Conservation (phyloP, 2,329 filamentous ascomycete genomes). For the Exophiala lecanii-corni region DNA sequence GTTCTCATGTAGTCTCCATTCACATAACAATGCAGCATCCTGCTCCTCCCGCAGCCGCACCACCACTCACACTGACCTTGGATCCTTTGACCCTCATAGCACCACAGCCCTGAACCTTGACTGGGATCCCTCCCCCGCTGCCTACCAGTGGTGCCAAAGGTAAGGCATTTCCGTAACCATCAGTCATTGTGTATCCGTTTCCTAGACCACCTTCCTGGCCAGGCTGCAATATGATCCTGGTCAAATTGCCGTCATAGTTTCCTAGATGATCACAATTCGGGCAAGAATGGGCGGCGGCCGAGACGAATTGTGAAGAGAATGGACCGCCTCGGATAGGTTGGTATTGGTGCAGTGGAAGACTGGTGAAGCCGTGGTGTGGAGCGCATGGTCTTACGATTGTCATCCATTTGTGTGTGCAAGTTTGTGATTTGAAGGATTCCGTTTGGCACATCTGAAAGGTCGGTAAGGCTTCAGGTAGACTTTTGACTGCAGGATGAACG, state of each 20-base stretch:
- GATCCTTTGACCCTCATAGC: background rate
- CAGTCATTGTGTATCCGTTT: conserved; percentile 21
- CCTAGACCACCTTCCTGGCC: conserved; percentile 11
- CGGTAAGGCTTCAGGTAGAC: no score
- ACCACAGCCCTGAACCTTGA: background rate
- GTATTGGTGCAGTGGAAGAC: conserved; percentile 14
- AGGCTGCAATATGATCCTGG: conserved; percentile 26
- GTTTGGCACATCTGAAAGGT: conserved; percentile 51
- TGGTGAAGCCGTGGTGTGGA: conserved; percentile 27
- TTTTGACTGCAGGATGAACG: conserved; percentile 3
- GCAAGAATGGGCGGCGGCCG: conserved; percentile 28
- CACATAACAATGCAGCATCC: conserved; percentile 15
- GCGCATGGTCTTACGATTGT: conserved; percentile 43
- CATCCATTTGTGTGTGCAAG: conserved; percentile 48
- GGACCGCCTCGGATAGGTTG: conserved; percentile 19
- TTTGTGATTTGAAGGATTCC: conserved; percentile 41
- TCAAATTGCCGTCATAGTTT: conserved; percentile 31
- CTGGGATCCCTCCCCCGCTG: no score
- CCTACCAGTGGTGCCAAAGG: no score
- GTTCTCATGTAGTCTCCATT: background rate
- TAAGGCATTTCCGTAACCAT: conserved; percentile 14
- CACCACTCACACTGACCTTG: conserved; percentile 1
- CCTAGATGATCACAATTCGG: conserved; percentile 31
- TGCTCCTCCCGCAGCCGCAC: no score
- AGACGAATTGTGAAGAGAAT: conserved; percentile 10